Percentiles rank a stretch among this genome's conserved stretches.
phyloP scores from a whole-genome alignment of 352 stramenopile species.

The Phytophthora colocasiae region DNA sequence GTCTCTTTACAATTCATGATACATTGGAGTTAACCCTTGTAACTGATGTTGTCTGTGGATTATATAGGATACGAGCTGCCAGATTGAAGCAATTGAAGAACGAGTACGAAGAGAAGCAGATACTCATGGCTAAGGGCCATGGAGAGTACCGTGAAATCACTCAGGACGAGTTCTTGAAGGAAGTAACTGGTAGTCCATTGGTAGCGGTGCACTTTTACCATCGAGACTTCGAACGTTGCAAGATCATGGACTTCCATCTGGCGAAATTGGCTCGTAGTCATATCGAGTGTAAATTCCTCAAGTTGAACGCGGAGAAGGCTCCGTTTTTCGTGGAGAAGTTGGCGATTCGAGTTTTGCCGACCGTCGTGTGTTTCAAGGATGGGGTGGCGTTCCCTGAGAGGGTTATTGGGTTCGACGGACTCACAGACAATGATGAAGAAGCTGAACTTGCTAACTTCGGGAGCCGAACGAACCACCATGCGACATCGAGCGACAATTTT shows the following conservation, averaged over 20 bases:
- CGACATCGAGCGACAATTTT: constrained; percentile 63
- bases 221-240: constrained; percentile 97
- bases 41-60: neutral
- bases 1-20: constrained; percentile 29
- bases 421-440: constrained; percentile 85
- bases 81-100: constrained; percentile 80
- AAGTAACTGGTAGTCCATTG: constrained; percentile 89
- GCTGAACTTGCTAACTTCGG: constrained; percentile 48
- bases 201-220: constrained; percentile 97
- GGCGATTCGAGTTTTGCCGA: constrained; percentile 93
- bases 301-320: constrained; percentile 95
- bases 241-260: constrained; percentile 97
- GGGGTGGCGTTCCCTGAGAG: constrained; percentile 91
- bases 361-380: constrained; percentile 93
- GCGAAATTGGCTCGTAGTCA: constrained; percentile 59
- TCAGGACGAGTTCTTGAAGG: constrained; percentile 96
- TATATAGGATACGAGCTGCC: constrained; percentile 74
- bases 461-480: constrained; percentile 44
- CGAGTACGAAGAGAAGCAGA: constrained; percentile 66
- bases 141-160: constrained; percentile 91
- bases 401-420: constrained; percentile 94
- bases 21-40: too few species aligned
- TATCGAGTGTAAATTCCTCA: constrained; percentile 95
- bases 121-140: constrained; percentile 73
- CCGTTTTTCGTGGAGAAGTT: constrained; percentile 96